phyloP scores from a whole-genome alignment of 257 asterid species.

The Jasminum sambac region DNA sequence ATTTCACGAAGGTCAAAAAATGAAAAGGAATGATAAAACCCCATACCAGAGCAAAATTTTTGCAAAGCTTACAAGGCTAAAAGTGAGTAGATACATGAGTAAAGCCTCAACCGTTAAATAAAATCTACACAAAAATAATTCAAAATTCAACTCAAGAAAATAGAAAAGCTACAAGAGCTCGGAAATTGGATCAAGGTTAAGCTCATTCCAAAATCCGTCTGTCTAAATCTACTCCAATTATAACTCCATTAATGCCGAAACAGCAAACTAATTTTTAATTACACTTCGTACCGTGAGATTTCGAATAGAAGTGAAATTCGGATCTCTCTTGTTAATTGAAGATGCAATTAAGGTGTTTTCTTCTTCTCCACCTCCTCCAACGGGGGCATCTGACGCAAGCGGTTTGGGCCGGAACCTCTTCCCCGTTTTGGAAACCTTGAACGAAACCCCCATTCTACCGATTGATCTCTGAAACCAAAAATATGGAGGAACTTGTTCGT shows the following conservation, averaged over 20 bases:
- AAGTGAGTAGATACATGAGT: background rate
- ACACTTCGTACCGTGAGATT: slow-evolving; percentile 36
- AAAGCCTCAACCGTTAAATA: background rate
- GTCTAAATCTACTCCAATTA: slow-evolving; percentile 15
- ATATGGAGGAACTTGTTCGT: background rate
- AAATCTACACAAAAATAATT: background rate
- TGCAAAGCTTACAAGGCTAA: background rate
- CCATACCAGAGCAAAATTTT: background rate
- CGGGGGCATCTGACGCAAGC: slow-evolving; percentile 27
- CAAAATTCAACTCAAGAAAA: background rate
- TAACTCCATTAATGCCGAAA: background rate
- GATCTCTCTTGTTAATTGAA: slow-evolving; percentile 29
- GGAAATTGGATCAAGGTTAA: background rate
- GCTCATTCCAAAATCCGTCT: slow-evolving; percentile 16
- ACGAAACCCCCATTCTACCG: slow-evolving; percentile 75
- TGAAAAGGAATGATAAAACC: background rate
- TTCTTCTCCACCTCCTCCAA: slow-evolving; percentile 18
- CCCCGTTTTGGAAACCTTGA: slow-evolving; percentile 78
- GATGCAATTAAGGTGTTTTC: slow-evolving; percentile 27
- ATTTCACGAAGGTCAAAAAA: background rate
- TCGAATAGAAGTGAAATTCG: slow-evolving; percentile 32
- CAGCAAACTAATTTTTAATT: background rate
- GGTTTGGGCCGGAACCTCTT: slow-evolving; percentile 58
- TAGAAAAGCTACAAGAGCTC: background rate
- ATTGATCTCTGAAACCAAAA: background rate